A percentile compares a stretch with the other conserved stretches of the same genome.
These are phyloP conservation scores for Fusarium goolgardi DNA, from an alignment of 2,329 filamentous ascomycete genomes.

Conservation along the genomic window DNA sequence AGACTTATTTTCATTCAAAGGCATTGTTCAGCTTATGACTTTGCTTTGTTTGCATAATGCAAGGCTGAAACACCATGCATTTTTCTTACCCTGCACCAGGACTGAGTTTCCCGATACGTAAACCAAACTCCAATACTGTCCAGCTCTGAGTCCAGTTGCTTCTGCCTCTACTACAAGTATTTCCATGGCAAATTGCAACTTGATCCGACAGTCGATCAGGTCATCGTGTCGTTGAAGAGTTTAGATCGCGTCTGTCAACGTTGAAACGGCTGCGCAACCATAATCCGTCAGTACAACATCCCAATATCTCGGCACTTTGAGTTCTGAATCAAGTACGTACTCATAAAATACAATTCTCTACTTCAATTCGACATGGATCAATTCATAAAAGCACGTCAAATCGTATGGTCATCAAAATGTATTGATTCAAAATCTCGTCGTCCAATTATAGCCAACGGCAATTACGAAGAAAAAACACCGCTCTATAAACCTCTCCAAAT, in stretches of 20 bases:
- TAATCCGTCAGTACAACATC: background rate
- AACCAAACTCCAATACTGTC: background rate
- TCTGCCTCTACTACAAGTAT: too few species aligned
- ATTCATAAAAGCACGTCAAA: background rate
- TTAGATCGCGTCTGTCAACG: background rate
- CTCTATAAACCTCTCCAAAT: conserved; percentile 32
- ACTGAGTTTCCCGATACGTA: background rate
- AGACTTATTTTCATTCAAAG: background rate
- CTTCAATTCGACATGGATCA: too few species aligned
- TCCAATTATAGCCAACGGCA: conserved; percentile 30
- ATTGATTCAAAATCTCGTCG: conserved; percentile 39
- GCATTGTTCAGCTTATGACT: background rate
- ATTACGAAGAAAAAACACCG: conserved; percentile 39
- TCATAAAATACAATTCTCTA: background rate
- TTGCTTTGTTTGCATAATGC: background rate
- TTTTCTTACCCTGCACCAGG: background rate
- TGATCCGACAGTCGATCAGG: background rate
- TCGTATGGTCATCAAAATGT: conserved; percentile 7
- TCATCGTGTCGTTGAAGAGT: background rate
- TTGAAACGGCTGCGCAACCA: background rate
- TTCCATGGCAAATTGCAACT: background rate
- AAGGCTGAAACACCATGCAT: background rate
- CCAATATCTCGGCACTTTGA: background rate
- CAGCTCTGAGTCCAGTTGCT: background rate
- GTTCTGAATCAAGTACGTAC: background rate